Evolutionary conservation across 1,139 yeast species (phyloP).

Genomic region (Debaryomyces udenii): DNA sequence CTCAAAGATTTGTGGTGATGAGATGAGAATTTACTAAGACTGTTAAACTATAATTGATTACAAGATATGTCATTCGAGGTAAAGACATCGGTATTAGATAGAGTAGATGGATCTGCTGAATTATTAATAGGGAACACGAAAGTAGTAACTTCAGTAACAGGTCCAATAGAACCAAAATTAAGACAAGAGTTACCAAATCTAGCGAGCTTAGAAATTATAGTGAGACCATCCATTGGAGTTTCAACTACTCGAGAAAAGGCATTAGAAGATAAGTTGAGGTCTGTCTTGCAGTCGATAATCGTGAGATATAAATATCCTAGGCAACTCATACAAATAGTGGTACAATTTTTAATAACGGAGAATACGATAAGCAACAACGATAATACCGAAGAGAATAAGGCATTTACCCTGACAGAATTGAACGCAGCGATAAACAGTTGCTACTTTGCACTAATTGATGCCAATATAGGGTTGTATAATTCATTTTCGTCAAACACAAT

Average conservation of each 20-base stretch:
- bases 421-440: slow-evolving; percentile 74
- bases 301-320: slow-evolving; percentile 76
- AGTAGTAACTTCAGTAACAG: slow-evolving; percentile 77
- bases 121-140: slow-evolving; percentile 53
- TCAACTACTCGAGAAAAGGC: slow-evolving; percentile 77
- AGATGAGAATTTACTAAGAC: slow-evolving; percentile 4
- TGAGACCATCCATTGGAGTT: slow-evolving; percentile 78
- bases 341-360: slow-evolving; percentile 75
- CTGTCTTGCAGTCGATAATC: slow-evolving; percentile 63
- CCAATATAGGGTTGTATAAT: slow-evolving; percentile 69
- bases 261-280: slow-evolving; percentile 69
- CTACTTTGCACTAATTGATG: slow-evolving; percentile 73
- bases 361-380: slow-evolving; percentile 28
- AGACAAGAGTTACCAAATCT: slow-evolving; percentile 85
- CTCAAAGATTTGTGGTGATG: slow-evolving; percentile 10
- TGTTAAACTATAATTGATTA: background rate
- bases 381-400: slow-evolving; percentile 25
- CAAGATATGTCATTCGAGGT: slow-evolving; percentile 21
- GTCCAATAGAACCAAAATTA: slow-evolving; percentile 85
- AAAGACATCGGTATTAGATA: slow-evolving; percentile 43
- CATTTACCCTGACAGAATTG: slow-evolving; percentile 56
- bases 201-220: slow-evolving; percentile 77
- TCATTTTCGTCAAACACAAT: slow-evolving; percentile 62
- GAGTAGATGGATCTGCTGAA: slow-evolving; percentile 82
- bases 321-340: slow-evolving; percentile 80